Conservation (phyloP, 257 asterid species). For the Henckelia pumila region DNA sequence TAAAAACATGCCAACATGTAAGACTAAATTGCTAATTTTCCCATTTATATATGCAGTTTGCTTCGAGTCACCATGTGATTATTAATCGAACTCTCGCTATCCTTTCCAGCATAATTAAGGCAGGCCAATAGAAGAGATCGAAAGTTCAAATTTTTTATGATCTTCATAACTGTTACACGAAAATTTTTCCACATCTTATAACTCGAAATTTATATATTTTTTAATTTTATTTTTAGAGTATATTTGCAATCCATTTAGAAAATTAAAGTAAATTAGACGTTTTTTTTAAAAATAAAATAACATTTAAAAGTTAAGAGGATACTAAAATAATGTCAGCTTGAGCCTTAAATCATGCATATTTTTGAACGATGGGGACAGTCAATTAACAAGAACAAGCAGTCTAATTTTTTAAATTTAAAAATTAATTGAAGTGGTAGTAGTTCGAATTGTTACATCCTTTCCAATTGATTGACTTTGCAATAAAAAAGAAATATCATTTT, state of each 20-base stretch:
- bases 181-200: no score
- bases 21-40: no score
- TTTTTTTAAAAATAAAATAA: neutral
- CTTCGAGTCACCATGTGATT: no score
- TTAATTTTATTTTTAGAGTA: neutral
- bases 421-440: constrained; percentile 29
- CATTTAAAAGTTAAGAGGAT: no score
- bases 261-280: no score
- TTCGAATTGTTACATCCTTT: constrained; percentile 25
- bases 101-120: no score
- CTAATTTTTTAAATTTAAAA: neutral
- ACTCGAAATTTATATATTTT: neutral
- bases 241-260: neutral
- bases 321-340: neutral
- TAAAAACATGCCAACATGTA: no score
- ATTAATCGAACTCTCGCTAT: no score
- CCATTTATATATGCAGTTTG: no score
- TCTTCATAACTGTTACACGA: no score
- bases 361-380: constrained; percentile 22
- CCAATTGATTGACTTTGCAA: constrained; percentile 37
- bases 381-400: constrained; percentile 14
- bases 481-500: neutral
- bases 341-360: neutral
- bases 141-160: no score
- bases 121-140: no score